A percentile compares a stretch with the other conserved stretches of the same genome.
phyloP scores from a whole-genome alignment of 192 early-diverging fungal genomes.

The Entomortierella beljakovae region DNA sequence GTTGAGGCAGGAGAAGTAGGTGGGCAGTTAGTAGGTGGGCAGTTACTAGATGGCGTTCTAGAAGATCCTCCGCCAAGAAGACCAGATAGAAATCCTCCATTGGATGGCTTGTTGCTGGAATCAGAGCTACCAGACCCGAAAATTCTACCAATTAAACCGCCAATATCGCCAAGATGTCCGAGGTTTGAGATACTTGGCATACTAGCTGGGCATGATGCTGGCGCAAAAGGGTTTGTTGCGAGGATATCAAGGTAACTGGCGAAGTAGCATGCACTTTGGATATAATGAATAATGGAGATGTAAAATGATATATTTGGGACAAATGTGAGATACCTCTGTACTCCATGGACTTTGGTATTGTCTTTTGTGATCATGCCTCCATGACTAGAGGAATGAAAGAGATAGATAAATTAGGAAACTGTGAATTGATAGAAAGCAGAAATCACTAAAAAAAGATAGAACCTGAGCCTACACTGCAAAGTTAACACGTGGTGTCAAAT shows the following conservation, averaged over 20 bases:
- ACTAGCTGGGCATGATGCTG: background rate
- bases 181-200: background rate
- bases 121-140: background rate
- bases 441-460: too few relatives aligned
- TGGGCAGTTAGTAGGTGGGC: too few relatives aligned
- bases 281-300: constrained; percentile 19
- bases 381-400: background rate
- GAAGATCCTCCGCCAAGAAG: too few relatives aligned
- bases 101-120: background rate
- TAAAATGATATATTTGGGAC: constrained; percentile 11
- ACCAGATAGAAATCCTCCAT: too few relatives aligned
- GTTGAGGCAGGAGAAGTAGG: background rate
- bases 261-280: constrained; percentile 21
- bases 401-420: background rate
- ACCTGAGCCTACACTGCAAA: constrained; percentile 21
- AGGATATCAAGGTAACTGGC: constrained; percentile 21
- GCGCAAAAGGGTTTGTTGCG: constrained; percentile 13
- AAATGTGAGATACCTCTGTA: background rate
- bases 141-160: background rate
- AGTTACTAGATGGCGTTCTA: too few relatives aligned
- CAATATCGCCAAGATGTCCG: background rate
- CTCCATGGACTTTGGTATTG: background rate
- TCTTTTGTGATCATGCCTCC: constrained; percentile 16
- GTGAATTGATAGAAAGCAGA: background rate
- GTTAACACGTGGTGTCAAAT: constrained; percentile 35